Evolutionary conservation across 805 yeast genomes (phyloP), one percentile per base, ranked within the genome.

Genomic region (Lipomyces kockii): DNA sequence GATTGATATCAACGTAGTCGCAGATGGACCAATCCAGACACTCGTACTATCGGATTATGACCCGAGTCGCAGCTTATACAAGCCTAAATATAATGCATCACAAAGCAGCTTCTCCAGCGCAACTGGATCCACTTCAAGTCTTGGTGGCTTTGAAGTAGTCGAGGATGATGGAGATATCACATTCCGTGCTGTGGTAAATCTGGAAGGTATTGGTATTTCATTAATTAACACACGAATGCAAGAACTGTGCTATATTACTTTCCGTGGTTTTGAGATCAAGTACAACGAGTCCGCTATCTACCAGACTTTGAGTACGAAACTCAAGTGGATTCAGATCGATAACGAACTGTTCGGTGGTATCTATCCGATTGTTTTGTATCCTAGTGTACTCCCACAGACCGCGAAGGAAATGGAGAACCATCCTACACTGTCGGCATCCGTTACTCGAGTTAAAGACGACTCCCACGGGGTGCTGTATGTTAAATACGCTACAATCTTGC

Each of bases 271-370:
- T 63, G 97, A 92, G 74, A 67, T 93, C 22, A 82, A 89, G 57
- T 92, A 89, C 77, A 90, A 89, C 74, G 94, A 91, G 70, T 89
- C 97, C 0, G 95, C 91, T 43, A 78, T 91, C 25, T 91, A 90
- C 72, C 97, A 92, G 76, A 91, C 91, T 20, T 73, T 91, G 56
- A 87, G 93, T 70, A 80, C 88, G 79, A 92, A 92, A 75, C 78
- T 93, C 73, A 93, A 94, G 75, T 96, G 99, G 99, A 81, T 95
- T 39, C 99, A 95, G 78, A 83, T 94, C 59, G 99, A 95, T 77
- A 94, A 95, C 74, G 97, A 92, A 76, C 79, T 94, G 59, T 91
- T 87, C 74, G 97, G 97, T 2, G 90, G 97, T 12, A 85, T 89
- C 1, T 95, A 85, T 79, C 98, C 98, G 1, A 94, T 93, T 64